These are phyloP conservation scores for Apiotrichum montevideense DNA, from an alignment of 1,284 basidiomycete genomes.

Conservation along the genomic window DNA sequence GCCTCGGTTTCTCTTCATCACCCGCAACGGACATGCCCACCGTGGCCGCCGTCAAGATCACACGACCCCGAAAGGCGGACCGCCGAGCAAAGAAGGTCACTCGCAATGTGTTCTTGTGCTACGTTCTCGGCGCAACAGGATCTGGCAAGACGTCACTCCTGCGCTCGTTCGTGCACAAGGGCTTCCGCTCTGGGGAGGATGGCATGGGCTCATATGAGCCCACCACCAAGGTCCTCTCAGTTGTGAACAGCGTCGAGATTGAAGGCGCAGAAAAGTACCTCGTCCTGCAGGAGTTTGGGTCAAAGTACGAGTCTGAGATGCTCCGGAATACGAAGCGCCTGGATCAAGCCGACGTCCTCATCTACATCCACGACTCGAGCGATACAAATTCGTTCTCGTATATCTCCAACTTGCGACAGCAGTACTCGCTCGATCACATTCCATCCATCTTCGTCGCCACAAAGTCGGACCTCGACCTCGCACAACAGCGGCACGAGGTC, in stretches of 20 bases:
- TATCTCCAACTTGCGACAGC: constrained; percentile 95
- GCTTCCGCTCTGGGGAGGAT: constrained; percentile 46
- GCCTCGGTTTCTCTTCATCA: constrained; percentile 47
- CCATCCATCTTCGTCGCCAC: constrained; percentile 97
- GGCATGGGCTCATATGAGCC: constrained; percentile 60
- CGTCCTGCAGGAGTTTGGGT: constrained; percentile 96
- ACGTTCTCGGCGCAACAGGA: constrained; percentile 90
- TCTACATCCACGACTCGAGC: constrained; percentile 94
- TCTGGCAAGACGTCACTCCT: constrained; percentile 89
- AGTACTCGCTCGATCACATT: constrained; percentile 88
- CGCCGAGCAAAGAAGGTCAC: constrained; percentile 79
- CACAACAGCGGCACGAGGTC: constrained; percentile 94
- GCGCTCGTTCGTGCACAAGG: constrained; percentile 77
- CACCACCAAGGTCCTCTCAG: constrained; percentile 80
- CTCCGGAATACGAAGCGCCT: constrained; percentile 84
- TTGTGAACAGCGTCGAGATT: constrained; percentile 93
- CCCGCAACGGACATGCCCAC: constrained; percentile 48
- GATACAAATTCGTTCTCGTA: constrained; percentile 99
- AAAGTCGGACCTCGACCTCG: constrained; percentile 94
- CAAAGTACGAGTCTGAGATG: constrained; percentile 85
- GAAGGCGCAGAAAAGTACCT: constrained; percentile 93
- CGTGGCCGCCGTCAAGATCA: constrained; percentile 72
- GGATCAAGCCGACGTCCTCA: constrained; percentile 85
- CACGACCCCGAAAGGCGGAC: constrained; percentile 74
- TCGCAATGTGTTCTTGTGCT: constrained; percentile 84